Evolutionary conservation across 768 basidiomycete species (phyloP), one percentile per base, ranked within the genome.

Genomic region (Pisolithus orientalis): DNA sequence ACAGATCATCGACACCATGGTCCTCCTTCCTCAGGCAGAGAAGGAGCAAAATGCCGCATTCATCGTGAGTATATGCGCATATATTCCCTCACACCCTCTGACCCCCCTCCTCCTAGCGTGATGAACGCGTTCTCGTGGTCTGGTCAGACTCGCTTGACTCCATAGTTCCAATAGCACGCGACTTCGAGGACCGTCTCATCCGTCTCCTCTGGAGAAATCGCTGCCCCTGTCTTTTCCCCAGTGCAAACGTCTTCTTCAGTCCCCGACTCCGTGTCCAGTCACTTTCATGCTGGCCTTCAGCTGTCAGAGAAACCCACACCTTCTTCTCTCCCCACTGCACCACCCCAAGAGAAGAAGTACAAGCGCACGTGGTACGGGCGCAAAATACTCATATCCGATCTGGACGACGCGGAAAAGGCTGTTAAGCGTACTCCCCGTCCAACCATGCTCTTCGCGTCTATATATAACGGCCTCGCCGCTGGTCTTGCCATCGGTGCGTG

Each of bases 81-180:
- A 3, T 48, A 24, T 32, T 32, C 27, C n/a, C 46, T 40, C n/a
- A 51, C 37, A 7, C 29, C 49, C 13, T 1, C 44, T 52, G 8
- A 53, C 25, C 21, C 17, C 16, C 21, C 43, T 49, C 49, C 37
- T 4, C 48, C 5, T 57, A 87, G 85, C 80, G 90, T 44, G 86
- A 91, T 64, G 91, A 93, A 65, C 80, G 87, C 38, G 86, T 88
- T 16, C 76, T 94, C 50, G 79, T 93, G 55, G 82, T 93, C 56
- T 94, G 90, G 90, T 83, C 85, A 17, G 87, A 91, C 63, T 78
- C 80, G 0, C 75, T 92, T 43, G 87, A 91, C 62, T 77, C 75
- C 57, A 87, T 94, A 65, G 81, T 94, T 52, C 65, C 65, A 21
- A 62, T 58, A 25, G 67, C 67, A 16, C 67, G 75, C 54, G 78